Evolutionary conservation across 2,329 filamentous ascomycete species (phyloP).

Genomic region (Fusarium sp.): DNA sequence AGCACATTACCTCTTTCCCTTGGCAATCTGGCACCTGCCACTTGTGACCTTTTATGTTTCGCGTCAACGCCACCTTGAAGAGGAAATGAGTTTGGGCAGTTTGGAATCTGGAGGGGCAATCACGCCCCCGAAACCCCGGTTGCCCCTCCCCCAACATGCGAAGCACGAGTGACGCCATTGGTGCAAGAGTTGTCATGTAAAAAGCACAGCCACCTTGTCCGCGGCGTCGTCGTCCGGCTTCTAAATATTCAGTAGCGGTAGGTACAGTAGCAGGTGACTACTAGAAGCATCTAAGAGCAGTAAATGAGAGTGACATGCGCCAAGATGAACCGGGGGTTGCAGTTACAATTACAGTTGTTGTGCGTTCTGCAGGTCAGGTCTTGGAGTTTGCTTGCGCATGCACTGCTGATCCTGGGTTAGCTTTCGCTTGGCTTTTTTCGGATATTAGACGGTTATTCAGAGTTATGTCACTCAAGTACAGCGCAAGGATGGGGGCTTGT

Average conservation of each 20-base stretch:
- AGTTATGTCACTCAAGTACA: neutral
- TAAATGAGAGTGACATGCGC: conserved; percentile 8
- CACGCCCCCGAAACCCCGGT: conserved; percentile 18
- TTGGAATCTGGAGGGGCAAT: conserved; percentile 35
- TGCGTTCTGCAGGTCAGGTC: conserved; percentile 4
- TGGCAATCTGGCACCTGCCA: conserved; percentile 26
- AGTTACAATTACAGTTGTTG: neutral
- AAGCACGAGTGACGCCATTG: conserved; percentile 35
- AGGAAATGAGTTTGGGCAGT: conserved; percentile 9
- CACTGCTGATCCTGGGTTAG: conserved; percentile 5
- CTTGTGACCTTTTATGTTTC: conserved; percentile 34
- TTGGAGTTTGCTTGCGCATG: conserved; percentile 5
- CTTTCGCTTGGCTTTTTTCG: neutral
- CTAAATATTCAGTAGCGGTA: neutral
- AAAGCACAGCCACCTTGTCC: conserved; percentile 29
- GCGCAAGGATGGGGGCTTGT: too few species aligned
- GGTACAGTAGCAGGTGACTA: neutral
- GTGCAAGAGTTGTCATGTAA: conserved; percentile 15
- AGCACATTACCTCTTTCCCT: conserved; percentile 18
- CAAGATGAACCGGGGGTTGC: conserved; percentile 5
- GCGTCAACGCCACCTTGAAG: conserved; percentile 24
- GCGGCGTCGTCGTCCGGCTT: neutral
- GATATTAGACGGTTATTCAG: neutral
- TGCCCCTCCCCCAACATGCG: conserved; percentile 29
- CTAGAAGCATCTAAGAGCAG: neutral